phyloP scores from a whole-genome alignment of 139 green algal genomes.

The Diplosphaera chodatii region DNA sequence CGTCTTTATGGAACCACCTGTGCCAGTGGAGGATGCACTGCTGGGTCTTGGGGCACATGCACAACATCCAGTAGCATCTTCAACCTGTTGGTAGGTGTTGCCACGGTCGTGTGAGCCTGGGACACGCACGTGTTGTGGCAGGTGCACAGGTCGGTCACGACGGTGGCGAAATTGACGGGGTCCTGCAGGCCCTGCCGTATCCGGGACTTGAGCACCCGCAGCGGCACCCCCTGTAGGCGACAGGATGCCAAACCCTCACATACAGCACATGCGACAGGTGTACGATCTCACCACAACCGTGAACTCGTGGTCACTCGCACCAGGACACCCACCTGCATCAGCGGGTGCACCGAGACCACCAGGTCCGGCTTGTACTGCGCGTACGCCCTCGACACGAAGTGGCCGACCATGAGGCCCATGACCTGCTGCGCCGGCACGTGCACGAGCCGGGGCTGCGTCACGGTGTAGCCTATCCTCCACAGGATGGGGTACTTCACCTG shows the following conservation, averaged over 20 bases:
- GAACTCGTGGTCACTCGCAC: no score
- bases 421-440: conserved; percentile 61
- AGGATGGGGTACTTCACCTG: conserved; percentile 61
- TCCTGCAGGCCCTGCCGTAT: conserved; percentile 35
- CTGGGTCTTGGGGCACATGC: no score
- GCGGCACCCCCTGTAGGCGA: conserved; percentile 57
- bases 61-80: no score
- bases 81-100: no score
- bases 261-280: no score
- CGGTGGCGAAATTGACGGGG: conserved; percentile 86
- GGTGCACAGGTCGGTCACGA: conserved; percentile 94
- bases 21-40: no score
- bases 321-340: conserved; percentile 85
- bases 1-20: conserved; percentile 70
- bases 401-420: conserved; percentile 29
- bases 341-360: conserved; percentile 93
- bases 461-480: conserved; percentile 60
- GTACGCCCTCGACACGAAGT: conserved; percentile 37
- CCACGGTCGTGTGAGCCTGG: no score
- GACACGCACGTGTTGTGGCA: conserved; percentile 88
- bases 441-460: conserved; percentile 59
- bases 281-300: no score
- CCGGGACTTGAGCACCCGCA: conserved; percentile 53
- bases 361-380: conserved; percentile 68
- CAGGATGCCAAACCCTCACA: no score